These are phyloP conservation scores for Wickerhamiella allomyrinae DNA, from an alignment of 805 yeast genomes.

Conservation along the genomic window DNA sequence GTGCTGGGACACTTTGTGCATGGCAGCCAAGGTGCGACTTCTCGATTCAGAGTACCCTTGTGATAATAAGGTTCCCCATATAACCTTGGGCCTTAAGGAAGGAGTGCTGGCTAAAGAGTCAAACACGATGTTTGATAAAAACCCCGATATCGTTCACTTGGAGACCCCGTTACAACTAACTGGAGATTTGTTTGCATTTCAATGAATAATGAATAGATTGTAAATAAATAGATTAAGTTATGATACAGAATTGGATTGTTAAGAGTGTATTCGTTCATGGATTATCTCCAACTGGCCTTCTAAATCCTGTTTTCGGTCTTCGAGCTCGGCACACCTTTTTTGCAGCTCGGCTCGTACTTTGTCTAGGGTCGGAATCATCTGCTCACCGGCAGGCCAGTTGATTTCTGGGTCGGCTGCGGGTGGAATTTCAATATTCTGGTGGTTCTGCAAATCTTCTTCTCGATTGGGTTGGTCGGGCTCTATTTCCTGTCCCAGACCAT, in stretches of 20 bases:
- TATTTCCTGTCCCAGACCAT: no score
- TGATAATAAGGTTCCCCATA: constrained; percentile 42
- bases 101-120: constrained; percentile 5
- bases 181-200: not conserved
- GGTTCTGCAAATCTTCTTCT: no score
- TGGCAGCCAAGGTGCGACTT: constrained; percentile 40
- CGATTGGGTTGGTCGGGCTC: no score
- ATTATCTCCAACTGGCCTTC: not conserved
- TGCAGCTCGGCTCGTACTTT: not conserved
- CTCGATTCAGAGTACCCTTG: constrained; percentile 16
- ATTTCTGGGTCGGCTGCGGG: no score
- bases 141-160: not conserved
- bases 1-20: constrained; percentile 36
- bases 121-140: constrained; percentile 1
- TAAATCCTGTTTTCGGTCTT: not conserved
- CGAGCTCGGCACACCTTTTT: not conserved
- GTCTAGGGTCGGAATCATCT: not conserved
- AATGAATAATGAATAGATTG: not conserved
- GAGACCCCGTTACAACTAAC: not conserved
- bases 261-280: not conserved
- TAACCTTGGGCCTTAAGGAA: constrained; percentile 39
- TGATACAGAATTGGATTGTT: not conserved
- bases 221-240: not conserved
- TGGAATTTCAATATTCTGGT: no score
- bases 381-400: no score